Conservation (phyloP, 78 protist species). For the Dictyostelium firmibasis region DNA sequence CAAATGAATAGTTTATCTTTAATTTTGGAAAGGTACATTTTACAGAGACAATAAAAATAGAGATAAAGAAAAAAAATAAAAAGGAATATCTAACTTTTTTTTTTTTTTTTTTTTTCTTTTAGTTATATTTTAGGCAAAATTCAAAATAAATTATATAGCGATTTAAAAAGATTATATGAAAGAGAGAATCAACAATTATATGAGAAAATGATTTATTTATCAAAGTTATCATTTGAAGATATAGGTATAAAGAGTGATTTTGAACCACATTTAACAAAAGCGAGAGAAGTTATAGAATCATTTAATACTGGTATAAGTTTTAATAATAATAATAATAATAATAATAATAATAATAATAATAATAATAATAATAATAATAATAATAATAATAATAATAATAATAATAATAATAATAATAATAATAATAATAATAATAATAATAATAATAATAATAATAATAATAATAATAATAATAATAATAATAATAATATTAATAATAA, state of each 20-base stretch:
- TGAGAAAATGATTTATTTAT: conserved; percentile 30
- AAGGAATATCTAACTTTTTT: not conserved
- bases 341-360: not conserved
- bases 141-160: conserved; percentile 8
- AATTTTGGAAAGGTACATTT: conserved; percentile 42
- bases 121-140: conserved; percentile 64
- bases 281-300: conserved; percentile 4
- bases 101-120: not conserved
- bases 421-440: no score
- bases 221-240: conserved; percentile 34
- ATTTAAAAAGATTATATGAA: conserved; percentile 12
- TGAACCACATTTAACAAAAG: conserved; percentile 46
- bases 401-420: not conserved
- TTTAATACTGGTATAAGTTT: not conserved
- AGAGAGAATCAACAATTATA: conserved; percentile 23
- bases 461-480: not conserved
- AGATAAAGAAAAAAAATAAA: not conserved
- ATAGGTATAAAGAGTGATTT: conserved; percentile 28
- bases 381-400: not conserved
- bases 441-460: not conserved
- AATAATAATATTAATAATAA: conserved; percentile 10
- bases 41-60: no score
- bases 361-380: not conserved
- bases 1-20: conserved; percentile 59
- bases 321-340: not conserved